phyloP scores from a whole-genome alignment of 73 alveolate species.

The Symbiodinium pilosum region DNA sequence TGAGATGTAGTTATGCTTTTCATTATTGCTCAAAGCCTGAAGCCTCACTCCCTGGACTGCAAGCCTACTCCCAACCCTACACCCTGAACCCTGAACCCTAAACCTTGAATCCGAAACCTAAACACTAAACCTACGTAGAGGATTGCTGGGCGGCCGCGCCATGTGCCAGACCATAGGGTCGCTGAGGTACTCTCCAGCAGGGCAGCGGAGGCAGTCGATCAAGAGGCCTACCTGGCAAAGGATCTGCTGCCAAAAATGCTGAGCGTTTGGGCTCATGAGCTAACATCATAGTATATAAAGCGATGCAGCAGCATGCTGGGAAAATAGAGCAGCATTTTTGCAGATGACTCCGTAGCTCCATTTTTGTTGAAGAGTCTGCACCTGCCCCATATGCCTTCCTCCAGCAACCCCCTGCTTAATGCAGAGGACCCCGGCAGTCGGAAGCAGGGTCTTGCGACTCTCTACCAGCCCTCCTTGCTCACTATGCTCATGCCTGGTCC shows the following conservation, averaged over 20 bases:
- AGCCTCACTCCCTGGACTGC: no score
- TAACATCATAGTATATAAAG: no score
- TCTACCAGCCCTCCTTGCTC: slow-evolving; percentile 9
- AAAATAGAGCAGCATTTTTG: no score
- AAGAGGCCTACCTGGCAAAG: slow-evolving; percentile 53
- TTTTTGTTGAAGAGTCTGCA: background rate
- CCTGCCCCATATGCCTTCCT: slow-evolving; percentile 73
- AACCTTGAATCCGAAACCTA: background rate
- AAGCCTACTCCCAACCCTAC: background rate
- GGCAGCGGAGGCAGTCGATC: slow-evolving; percentile 89
- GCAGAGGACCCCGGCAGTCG: slow-evolving; percentile 78
- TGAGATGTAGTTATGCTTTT: no score
- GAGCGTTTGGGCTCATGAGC: no score
- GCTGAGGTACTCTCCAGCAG: slow-evolving; percentile 90
- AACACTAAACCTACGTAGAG: background rate
- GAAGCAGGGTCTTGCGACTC: slow-evolving; percentile 74
- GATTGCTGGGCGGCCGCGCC: slow-evolving; percentile 23
- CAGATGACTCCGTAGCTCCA: slow-evolving; percentile 11
- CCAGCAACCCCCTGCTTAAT: slow-evolving; percentile 43
- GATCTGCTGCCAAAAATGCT: background rate
- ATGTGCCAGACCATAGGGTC: slow-evolving; percentile 88
- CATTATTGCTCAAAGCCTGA: background rate
- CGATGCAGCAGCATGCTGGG: no score
- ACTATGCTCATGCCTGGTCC: slow-evolving; percentile 49
- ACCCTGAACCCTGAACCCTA: background rate